Evolutionary conservation across 192 early-diverging fungal genomes (phyloP).

Genomic region (Mortierella alpina): DNA sequence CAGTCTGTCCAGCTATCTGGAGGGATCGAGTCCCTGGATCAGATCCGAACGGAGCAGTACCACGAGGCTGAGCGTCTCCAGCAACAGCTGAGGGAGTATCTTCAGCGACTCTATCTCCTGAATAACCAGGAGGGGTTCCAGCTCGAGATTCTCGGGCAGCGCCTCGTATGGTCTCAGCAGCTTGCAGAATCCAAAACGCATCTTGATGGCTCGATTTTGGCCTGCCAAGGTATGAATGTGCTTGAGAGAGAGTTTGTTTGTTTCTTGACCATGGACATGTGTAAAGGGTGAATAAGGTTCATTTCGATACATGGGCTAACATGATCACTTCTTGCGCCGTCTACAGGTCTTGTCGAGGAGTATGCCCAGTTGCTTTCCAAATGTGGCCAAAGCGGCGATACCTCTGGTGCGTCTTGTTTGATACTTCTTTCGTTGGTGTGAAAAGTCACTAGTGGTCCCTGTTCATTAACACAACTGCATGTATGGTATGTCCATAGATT

Average conservation of each 20-base stretch:
- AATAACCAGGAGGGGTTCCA: constrained; percentile 40
- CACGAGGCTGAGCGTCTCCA: constrained; percentile 39
- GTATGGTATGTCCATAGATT: constrained; percentile 5
- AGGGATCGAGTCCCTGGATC: constrained; percentile 39
- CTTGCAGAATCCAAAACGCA: constrained; percentile 19
- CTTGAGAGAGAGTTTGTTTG: neutral
- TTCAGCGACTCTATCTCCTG: constrained; percentile 21
- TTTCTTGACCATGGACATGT: neutral
- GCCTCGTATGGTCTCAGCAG: constrained; percentile 50
- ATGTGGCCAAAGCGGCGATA: constrained; percentile 10
- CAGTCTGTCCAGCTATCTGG: constrained; percentile 35
- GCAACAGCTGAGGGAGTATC: constrained; percentile 17
- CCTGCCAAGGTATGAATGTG: constrained; percentile 23
- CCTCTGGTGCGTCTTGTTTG: constrained; percentile 18
- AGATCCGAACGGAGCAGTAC: constrained; percentile 35
- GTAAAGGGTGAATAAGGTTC: neutral
- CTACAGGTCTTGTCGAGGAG: constrained; percentile 24
- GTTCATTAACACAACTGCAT: no score
- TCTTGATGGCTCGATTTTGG: constrained; percentile 2
- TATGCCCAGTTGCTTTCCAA: constrained; percentile 20
- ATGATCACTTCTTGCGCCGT: no score
- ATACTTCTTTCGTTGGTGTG: neutral
- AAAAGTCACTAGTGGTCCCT: no score
- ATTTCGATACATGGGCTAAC: no score
- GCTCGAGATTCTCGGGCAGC: constrained; percentile 47